These are phyloP conservation scores for Piper betle DNA, from an alignment of 164 flowering plant species.

Conservation along the genomic window DNA sequence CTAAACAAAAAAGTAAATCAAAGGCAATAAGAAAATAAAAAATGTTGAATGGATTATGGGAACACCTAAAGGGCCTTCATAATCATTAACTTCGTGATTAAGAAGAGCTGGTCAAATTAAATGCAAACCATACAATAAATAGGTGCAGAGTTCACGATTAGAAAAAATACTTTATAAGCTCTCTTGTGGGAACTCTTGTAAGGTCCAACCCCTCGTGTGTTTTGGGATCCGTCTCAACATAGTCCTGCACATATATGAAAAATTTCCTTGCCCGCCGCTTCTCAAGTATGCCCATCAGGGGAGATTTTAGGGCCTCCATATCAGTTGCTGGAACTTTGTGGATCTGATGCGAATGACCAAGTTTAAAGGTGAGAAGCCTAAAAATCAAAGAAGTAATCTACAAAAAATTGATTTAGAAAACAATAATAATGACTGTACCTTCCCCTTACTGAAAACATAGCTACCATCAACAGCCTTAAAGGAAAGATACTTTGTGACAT, in stretches of 20 bases:
- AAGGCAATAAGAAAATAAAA: too few relatives aligned
- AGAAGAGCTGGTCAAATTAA: too few relatives aligned
- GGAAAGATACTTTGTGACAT: too few relatives aligned
- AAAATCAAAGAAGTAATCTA: background rate
- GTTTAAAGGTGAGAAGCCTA: background rate
- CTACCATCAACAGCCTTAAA: too few relatives aligned
- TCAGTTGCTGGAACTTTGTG: conserved; percentile 96
- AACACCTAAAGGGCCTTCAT: too few relatives aligned
- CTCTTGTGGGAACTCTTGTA: conserved; percentile 55
- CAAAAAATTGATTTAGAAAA: background rate
- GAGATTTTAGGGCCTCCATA: conserved; percentile 38
- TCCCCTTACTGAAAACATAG: conserved; percentile 48
- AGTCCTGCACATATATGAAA: conserved; percentile 84
- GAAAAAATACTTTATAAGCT: conserved; percentile 9
- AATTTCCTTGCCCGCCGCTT: conserved; percentile 18
- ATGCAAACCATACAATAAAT: too few relatives aligned
- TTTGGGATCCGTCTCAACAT: conserved; percentile 67
- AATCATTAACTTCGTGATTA: too few relatives aligned
- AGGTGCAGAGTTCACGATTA: background rate
- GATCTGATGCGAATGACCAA: conserved; percentile 17
- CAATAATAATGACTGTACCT: conserved; percentile 27
- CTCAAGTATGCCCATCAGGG: too few relatives aligned
- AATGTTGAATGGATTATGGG: too few relatives aligned
- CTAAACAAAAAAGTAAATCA: too few relatives aligned
- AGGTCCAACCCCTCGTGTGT: conserved; percentile 93